These are phyloP conservation scores for Euptelea pleiosperma DNA, from an alignment of 164 flowering plant species.

Conservation along the genomic window DNA sequence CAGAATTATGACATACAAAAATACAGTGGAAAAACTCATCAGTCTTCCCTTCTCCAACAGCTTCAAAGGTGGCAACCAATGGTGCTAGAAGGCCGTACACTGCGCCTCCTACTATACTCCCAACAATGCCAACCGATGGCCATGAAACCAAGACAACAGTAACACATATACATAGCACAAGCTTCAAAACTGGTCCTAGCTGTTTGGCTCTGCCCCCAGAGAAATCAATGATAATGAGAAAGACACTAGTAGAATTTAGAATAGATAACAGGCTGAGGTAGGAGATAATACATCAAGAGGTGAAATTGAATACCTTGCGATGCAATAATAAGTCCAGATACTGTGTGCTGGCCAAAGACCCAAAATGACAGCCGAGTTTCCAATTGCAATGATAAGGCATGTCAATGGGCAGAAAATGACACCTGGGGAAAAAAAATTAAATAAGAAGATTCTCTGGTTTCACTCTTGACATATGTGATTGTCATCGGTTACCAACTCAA, in stretches of 20 bases:
- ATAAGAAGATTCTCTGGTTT: neutral
- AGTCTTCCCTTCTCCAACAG: conserved; percentile 79
- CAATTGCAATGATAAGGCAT: conserved; percentile 66
- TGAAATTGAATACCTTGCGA: conserved; percentile 43
- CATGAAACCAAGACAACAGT: conserved; percentile 49
- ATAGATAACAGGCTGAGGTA: neutral
- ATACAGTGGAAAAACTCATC: conserved; percentile 60
- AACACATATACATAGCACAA: conserved; percentile 44
- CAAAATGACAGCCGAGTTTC: conserved; percentile 61
- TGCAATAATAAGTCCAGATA: conserved; percentile 59
- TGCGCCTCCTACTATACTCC: conserved; percentile 61
- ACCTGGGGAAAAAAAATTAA: conserved; percentile 42
- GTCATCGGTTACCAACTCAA: no score
- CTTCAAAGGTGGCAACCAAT: conserved; percentile 72
- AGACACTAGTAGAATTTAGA: neutral
- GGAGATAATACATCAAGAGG: neutral
- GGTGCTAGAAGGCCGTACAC: conserved; percentile 73
- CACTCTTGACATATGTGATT: neutral
- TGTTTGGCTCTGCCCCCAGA: conserved; percentile 52
- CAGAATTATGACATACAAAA: conserved; percentile 36
- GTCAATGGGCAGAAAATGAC: conserved; percentile 66
- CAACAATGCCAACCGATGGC: conserved; percentile 64
- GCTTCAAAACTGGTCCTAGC: conserved; percentile 77
- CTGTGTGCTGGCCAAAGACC: conserved; percentile 78
- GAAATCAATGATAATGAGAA: conserved; percentile 14